Conservation (phyloP, 2,329 filamentous ascomycete species). For the Fusarium burgessii region DNA sequence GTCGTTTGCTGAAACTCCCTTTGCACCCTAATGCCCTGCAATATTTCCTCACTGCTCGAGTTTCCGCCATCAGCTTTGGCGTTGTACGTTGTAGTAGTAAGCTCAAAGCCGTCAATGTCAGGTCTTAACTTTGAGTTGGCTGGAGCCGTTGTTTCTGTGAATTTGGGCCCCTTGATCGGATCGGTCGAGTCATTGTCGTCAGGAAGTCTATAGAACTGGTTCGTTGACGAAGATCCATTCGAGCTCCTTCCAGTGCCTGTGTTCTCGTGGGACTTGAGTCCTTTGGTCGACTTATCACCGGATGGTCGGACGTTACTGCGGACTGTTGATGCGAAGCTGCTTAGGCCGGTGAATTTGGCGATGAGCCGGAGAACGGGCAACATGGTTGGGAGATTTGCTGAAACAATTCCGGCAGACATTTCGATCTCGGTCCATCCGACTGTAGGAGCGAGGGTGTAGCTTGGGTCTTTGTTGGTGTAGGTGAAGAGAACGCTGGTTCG, state of each 20-base stretch:
- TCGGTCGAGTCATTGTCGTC: conserved; percentile 49
- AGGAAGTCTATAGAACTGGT: conserved; percentile 50
- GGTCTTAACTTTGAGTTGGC: conserved; percentile 45
- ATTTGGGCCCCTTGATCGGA: conserved; percentile 28
- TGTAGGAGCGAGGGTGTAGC: conserved; percentile 60
- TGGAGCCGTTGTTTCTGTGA: neutral
- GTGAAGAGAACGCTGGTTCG: conserved; percentile 61
- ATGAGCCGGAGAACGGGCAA: conserved; percentile 57
- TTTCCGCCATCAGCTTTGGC: conserved; percentile 43
- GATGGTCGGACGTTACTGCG: conserved; percentile 32
- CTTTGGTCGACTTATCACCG: conserved; percentile 35
- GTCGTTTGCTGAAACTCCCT: conserved; percentile 52
- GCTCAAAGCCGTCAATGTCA: conserved; percentile 49
- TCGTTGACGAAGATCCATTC: conserved; percentile 25
- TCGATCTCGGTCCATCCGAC: conserved; percentile 63
- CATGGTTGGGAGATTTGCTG: conserved; percentile 65
- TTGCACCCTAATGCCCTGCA: conserved; percentile 55
- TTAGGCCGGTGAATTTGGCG: conserved; percentile 54
- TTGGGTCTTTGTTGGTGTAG: conserved; percentile 55
- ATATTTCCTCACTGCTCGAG: conserved; percentile 52
- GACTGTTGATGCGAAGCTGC: conserved; percentile 42
- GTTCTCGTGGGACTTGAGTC: conserved; percentile 23
- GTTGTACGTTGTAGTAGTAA: conserved; percentile 50
- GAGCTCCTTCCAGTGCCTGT: neutral
- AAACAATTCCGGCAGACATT: conserved; percentile 63